These are phyloP conservation scores for Friedmanniomyces simplex DNA, from an alignment of 495 filamentous ascomycete genomes.

Conservation along the genomic window DNA sequence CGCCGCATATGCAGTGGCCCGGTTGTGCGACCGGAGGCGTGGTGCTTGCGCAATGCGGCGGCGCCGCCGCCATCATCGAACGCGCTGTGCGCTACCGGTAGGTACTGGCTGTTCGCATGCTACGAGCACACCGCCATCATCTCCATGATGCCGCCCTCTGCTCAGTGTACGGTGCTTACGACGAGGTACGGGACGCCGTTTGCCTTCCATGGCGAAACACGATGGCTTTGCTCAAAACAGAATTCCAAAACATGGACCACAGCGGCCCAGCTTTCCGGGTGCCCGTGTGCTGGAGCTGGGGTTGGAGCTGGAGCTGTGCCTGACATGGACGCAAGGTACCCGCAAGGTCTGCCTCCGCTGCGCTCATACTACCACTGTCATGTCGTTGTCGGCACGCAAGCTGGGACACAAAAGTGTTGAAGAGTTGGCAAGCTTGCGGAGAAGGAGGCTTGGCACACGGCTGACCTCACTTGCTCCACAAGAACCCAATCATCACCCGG, in stretches of 20 bases:
- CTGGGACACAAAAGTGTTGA: too few species aligned
- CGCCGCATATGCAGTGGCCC: constrained; percentile 10
- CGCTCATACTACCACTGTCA: background rate
- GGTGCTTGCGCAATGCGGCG: background rate
- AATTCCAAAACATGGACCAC: background rate
- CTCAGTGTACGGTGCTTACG: background rate
- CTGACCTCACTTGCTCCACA: too few species aligned
- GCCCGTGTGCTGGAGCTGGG: background rate
- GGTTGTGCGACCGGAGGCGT: constrained; percentile 2
- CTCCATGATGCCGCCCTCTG: background rate
- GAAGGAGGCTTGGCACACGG: too few species aligned
- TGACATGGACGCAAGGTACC: background rate
- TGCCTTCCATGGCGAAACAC: background rate
- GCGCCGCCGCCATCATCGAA: background rate
- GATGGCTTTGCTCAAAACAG: background rate
- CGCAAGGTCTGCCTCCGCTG: background rate
- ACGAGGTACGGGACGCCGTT: background rate
- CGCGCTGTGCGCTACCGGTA: background rate
- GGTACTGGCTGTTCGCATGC: background rate
- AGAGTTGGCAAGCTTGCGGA: too few species aligned
- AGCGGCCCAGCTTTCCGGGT: background rate
- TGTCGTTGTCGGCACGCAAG: too few species aligned
- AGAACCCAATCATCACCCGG: too few species aligned
- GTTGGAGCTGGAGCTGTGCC: background rate
- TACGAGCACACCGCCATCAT: background rate